Evolutionary conservation across 495 filamentous ascomycete genomes (phyloP).

Genomic region (Cairneyella variabilis): DNA sequence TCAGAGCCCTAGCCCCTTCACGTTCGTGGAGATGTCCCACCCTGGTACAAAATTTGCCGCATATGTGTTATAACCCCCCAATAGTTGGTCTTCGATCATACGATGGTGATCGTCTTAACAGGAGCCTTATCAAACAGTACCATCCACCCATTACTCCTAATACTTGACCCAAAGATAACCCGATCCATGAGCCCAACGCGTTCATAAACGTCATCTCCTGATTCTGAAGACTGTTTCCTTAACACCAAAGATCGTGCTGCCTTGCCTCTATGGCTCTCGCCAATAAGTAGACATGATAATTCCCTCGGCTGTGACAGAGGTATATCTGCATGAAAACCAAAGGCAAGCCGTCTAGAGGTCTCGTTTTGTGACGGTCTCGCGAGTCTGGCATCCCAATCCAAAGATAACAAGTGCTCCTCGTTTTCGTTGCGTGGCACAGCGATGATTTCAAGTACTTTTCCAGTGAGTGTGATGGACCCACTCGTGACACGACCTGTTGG

Average conservation of each 20-base stretch:
- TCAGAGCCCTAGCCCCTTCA: no score
- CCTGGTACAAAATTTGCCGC: no score
- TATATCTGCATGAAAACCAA: neutral
- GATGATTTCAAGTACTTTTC: neutral
- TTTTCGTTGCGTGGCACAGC: neutral
- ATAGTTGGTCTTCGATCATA: no score
- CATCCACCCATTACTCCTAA: neutral
- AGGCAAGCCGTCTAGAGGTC: neutral
- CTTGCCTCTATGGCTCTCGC: neutral
- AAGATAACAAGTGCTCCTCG: neutral
- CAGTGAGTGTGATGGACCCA: neutral
- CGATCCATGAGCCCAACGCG: neutral
- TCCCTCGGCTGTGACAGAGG: neutral
- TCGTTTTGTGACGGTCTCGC: neutral
- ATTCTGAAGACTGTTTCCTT: neutral
- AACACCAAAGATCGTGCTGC: neutral
- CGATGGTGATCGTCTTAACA: neutral
- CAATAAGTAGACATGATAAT: neutral
- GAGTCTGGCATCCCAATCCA: neutral
- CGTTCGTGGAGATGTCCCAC: no score
- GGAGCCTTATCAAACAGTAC: neutral
- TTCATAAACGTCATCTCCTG: neutral
- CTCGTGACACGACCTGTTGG: neutral
- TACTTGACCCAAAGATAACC: neutral
- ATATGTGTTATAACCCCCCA: no score